Evolutionary conservation across 345 rosid genomes (phyloP).

Genomic region (Gossypium raimondii): DNA sequence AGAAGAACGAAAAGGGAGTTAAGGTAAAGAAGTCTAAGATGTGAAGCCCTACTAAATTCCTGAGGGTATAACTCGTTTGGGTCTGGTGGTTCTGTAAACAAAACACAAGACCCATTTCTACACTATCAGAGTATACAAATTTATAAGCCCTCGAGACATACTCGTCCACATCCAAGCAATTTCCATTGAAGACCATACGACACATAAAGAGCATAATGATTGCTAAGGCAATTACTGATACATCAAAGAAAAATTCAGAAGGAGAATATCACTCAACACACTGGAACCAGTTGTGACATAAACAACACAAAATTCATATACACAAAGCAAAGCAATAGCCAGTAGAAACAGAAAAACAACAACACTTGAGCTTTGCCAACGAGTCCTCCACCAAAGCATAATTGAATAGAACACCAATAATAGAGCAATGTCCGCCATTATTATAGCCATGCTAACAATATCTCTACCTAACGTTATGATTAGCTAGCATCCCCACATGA

Average conservation of each 20-base stretch:
- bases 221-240: conserved; percentile 94
- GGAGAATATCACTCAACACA: conserved; percentile 94
- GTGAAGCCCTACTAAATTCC: conserved; percentile 91
- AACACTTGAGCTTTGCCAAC: conserved; percentile 99
- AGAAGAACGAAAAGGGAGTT: conserved; percentile 83
- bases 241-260: conserved; percentile 97
- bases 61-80: conserved; percentile 92
- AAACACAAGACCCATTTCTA: conserved; percentile 88
- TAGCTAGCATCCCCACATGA: conserved; percentile 87
- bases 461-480: conserved; percentile 68
- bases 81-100: conserved; percentile 90
- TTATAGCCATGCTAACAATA: conserved; percentile 87
- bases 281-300: conserved; percentile 83
- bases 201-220: conserved; percentile 98
- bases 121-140: conserved; percentile 95
- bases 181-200: conserved; percentile 96
- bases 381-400: conserved; percentile 99
- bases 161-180: conserved; percentile 96
- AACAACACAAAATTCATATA: conserved; percentile 94
- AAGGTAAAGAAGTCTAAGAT: conserved; percentile 83
- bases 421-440: conserved; percentile 97
- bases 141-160: conserved; percentile 95
- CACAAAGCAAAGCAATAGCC: conserved; percentile 88
- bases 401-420: conserved; percentile 90
- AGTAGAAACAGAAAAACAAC: conserved; percentile 95